phyloP scores from a whole-genome alignment of 179 eudicot genomes.

The Gypsophila paniculata region DNA sequence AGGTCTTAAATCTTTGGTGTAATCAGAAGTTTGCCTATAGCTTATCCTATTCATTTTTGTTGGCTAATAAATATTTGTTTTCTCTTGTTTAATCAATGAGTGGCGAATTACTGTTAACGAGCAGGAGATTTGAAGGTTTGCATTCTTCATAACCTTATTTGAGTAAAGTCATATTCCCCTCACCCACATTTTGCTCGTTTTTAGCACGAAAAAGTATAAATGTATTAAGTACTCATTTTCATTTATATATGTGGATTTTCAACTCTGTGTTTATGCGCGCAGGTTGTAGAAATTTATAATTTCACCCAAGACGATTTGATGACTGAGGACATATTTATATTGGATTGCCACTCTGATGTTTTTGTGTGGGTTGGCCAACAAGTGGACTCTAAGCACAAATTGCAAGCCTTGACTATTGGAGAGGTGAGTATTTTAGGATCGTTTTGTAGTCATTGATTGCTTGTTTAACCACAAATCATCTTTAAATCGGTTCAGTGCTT shows the following conservation, averaged over 20 bases:
- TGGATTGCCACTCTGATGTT: slow-evolving; percentile 72
- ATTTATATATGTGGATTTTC: neutral
- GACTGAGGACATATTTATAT: slow-evolving; percentile 86
- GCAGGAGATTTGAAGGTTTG: slow-evolving; percentile 81
- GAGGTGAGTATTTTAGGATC: slow-evolving; percentile 45
- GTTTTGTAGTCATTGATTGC: slow-evolving; percentile 10
- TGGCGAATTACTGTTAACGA: slow-evolving; percentile 31
- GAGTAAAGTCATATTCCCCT: neutral
- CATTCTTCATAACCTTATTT: neutral
- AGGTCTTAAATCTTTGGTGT: slow-evolving; percentile 32
- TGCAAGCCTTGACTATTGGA: slow-evolving; percentile 57
- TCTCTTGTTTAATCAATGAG: slow-evolving; percentile 26
- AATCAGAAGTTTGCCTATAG: neutral
- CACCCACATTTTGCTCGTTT: neutral
- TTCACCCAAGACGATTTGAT: slow-evolving; percentile 87
- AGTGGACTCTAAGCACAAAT: slow-evolving; percentile 57
- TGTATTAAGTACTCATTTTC: neutral
- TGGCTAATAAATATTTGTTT: slow-evolving; percentile 25
- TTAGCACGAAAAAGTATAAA: neutral
- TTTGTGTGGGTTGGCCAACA: slow-evolving; percentile 89
- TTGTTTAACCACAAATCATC: neutral
- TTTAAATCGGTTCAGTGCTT: no score
- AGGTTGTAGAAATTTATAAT: slow-evolving; percentile 82
- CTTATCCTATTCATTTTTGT: neutral
- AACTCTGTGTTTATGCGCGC: slow-evolving; percentile 24